Evolutionary conservation across 2,329 filamentous ascomycete species (phyloP).

Genomic region (Westerdykella aurantiaca): DNA sequence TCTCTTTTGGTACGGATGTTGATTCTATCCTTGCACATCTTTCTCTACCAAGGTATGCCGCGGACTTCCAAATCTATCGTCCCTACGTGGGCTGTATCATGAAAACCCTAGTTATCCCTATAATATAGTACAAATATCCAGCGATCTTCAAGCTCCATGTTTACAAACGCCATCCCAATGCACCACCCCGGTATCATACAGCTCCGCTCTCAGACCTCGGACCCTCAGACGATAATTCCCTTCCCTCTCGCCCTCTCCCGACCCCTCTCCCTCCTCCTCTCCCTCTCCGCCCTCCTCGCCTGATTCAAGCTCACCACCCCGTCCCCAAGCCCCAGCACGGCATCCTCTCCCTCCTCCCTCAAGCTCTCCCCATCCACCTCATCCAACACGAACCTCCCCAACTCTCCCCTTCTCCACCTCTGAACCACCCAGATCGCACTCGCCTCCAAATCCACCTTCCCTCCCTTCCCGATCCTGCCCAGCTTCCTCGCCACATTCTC

Average conservation of each 20-base stretch:
- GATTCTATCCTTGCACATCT: no score
- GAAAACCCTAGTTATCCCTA: no score
- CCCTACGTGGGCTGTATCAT: no score
- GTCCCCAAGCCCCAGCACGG: constrained; percentile 1
- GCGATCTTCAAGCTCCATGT: no score
- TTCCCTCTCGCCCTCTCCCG: background rate
- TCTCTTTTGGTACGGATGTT: no score
- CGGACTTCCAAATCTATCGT: no score
- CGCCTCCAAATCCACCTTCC: constrained; percentile 62
- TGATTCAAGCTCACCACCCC: constrained; percentile 59
- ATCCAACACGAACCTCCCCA: constrained; percentile 77
- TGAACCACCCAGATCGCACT: constrained; percentile 76
- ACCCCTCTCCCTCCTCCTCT: constrained; percentile 34
- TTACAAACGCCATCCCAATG: no score
- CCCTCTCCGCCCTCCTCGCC: constrained; percentile 62
- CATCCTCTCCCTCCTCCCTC: constrained; percentile 42
- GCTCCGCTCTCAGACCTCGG: no score
- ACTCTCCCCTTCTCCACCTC: constrained; percentile 68
- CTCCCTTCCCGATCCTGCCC: constrained; percentile 70
- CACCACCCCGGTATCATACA: no score
- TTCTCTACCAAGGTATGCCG: no score
- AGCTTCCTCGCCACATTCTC: constrained; percentile 64
- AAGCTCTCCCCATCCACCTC: constrained; percentile 60
- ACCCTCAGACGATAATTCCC: no score
- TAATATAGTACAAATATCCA: no score